Percentiles rank a stretch among this genome's conserved stretches.
These are phyloP conservation scores for Annona squamosa DNA, from an alignment of 164 flowering plant species.

Conservation along the genomic window DNA sequence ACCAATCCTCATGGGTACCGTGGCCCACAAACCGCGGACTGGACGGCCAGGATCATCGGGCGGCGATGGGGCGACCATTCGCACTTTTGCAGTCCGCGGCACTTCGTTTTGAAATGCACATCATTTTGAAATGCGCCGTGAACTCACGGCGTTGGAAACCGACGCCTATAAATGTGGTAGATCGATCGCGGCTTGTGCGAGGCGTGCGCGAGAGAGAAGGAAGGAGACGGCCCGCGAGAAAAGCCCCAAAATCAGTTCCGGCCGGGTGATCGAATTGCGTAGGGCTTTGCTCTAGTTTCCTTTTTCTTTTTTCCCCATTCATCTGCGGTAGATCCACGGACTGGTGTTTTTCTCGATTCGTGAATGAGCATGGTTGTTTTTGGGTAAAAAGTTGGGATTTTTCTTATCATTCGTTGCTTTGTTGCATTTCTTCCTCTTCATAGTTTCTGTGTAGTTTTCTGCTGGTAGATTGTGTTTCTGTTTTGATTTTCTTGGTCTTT, in stretches of 20 bases:
- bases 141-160: not conserved
- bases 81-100: not conserved
- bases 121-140: slow-evolving; percentile 1
- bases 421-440: not conserved
- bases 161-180: not conserved
- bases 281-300: not conserved
- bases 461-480: not conserved
- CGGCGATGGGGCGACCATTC: not conserved
- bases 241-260: not conserved
- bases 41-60: not conserved
- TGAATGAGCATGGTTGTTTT: not conserved
- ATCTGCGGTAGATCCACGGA: not conserved
- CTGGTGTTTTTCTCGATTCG: not conserved
- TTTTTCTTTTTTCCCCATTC: not conserved
- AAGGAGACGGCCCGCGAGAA: not conserved
- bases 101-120: not conserved
- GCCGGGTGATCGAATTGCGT: not conserved
- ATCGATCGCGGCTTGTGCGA: not conserved
- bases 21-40: not conserved
- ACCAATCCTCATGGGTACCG: too few species aligned
- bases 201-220: not conserved
- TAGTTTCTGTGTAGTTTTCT: not conserved
- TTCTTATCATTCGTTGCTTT: not conserved
- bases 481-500: not conserved
- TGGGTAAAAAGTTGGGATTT: not conserved